A percentile compares a stretch with the other conserved stretches of the same genome.
These are phyloP conservation scores for Annulohypoxylon nitens DNA, from an alignment of 495 filamentous ascomycete genomes.

Conservation along the genomic window DNA sequence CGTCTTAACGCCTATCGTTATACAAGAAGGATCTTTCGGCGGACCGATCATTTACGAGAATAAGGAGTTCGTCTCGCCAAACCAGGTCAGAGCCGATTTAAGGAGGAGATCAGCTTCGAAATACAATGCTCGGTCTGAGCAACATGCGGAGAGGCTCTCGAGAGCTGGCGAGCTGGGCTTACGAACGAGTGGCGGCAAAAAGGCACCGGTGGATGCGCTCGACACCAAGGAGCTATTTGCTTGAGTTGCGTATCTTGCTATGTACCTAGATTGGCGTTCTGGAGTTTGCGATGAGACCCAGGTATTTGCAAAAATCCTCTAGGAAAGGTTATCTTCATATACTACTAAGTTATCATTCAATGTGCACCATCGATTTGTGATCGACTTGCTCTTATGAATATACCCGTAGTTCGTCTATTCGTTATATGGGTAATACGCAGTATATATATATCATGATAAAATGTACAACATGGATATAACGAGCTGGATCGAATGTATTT, in stretches of 20 bases:
- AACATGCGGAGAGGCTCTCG: slow-evolving; percentile 74
- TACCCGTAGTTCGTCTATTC: not conserved
- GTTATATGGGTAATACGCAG: too few relatives aligned
- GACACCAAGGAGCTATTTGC: slow-evolving; percentile 87
- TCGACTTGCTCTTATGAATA: not conserved
- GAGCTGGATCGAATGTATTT: too few relatives aligned
- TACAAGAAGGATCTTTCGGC: slow-evolving; percentile 94
- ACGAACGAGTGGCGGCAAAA: slow-evolving; percentile 70
- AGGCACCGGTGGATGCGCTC: slow-evolving; percentile 74
- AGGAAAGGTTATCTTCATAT: slow-evolving; percentile 19
- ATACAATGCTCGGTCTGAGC: slow-evolving; percentile 80
- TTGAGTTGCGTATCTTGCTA: slow-evolving; percentile 55
- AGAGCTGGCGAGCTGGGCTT: slow-evolving; percentile 84
- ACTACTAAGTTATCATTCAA: slow-evolving; percentile 14
- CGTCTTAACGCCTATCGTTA: slow-evolving; percentile 94
- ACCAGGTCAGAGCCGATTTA: slow-evolving; percentile 88
- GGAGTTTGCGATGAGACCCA: slow-evolving; percentile 40
- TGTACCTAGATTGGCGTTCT: slow-evolving; percentile 39
- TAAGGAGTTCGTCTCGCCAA: slow-evolving; percentile 96
- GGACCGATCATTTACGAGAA: slow-evolving; percentile 99
- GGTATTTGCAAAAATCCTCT: slow-evolving; percentile 38
- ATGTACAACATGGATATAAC: too few relatives aligned
- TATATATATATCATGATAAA: too few relatives aligned
- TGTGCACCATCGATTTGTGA: not conserved
- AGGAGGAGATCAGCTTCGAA: slow-evolving; percentile 78